Evolutionary conservation across 164 flowering plant species (phyloP).

Genomic region (Macadamia integrifolia): DNA sequence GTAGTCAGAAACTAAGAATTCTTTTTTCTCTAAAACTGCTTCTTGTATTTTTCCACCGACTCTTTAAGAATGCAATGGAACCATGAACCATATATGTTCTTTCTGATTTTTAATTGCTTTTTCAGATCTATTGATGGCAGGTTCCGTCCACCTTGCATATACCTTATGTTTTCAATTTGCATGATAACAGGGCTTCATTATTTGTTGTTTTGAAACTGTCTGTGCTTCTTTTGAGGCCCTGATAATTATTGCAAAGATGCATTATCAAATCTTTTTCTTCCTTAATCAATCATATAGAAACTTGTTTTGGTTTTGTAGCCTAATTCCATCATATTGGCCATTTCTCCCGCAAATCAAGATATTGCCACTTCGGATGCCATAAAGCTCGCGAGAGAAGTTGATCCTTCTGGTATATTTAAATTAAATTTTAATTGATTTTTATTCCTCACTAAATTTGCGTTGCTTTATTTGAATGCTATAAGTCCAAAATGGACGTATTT

Average conservation of each 20-base stretch:
- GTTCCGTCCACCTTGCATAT: too few relatives aligned
- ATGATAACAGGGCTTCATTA: not conserved
- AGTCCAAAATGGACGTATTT: not conserved
- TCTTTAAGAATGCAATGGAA: too few relatives aligned
- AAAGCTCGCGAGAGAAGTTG: constrained; percentile 90
- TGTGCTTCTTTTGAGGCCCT: too few relatives aligned
- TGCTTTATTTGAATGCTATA: not conserved
- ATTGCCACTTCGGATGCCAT: constrained; percentile 96
- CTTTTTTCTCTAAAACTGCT: too few relatives aligned
- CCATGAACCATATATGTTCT: too few relatives aligned
- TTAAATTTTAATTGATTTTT: not conserved
- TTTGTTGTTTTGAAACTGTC: not conserved
- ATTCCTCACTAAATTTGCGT: not conserved
- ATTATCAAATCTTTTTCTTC: not conserved
- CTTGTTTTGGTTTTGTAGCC: constrained; percentile 45
- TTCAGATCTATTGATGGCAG: too few relatives aligned
- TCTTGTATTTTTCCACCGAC: too few relatives aligned
- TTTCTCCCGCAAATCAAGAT: constrained; percentile 97
- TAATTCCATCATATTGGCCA: constrained; percentile 85
- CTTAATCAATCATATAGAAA: not conserved
- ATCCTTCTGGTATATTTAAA: constrained; percentile 58
- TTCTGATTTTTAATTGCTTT: too few relatives aligned
- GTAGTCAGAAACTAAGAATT: too few relatives aligned
- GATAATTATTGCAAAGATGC: too few relatives aligned
- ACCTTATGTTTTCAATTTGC: too few relatives aligned